These are phyloP conservation scores for Teratosphaeria zuluensis DNA, from an alignment of 2,329 filamentous ascomycete species.

Conservation along the genomic window DNA sequence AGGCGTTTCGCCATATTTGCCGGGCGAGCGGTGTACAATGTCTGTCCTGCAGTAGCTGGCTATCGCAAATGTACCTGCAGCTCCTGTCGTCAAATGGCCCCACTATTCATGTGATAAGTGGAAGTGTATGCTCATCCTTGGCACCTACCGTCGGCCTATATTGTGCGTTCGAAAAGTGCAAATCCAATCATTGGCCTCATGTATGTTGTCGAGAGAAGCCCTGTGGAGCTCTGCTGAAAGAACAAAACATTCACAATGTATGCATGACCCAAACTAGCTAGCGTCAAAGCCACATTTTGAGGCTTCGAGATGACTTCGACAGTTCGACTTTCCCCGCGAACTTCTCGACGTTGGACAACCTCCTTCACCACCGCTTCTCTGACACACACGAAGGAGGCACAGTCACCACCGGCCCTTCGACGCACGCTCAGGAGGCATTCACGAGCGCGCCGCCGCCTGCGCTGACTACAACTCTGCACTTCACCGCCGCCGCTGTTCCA, in stretches of 20 bases:
- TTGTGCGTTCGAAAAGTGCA: background rate
- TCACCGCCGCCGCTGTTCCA: conserved; percentile 14
- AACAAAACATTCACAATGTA: too few species aligned
- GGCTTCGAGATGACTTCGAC: too few species aligned
- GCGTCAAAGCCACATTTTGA: too few species aligned
- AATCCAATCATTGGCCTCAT: too few species aligned
- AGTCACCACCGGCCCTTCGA: background rate
- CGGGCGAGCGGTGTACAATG: background rate
- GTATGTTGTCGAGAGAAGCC: too few species aligned
- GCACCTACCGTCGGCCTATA: background rate
- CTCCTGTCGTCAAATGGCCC: background rate
- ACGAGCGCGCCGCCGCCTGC: background rate
- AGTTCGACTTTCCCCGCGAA: too few species aligned
- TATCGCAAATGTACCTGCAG: conserved; percentile 2
- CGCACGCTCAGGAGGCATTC: background rate
- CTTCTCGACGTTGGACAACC: background rate
- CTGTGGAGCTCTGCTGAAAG: too few species aligned
- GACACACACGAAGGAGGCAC: background rate
- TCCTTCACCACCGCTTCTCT: background rate
- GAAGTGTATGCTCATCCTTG: background rate
- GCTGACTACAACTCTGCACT: background rate
- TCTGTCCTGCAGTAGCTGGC: background rate
- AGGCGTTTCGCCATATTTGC: conserved; percentile 50
- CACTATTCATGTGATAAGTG: background rate
- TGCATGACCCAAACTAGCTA: too few species aligned